These are phyloP conservation scores for Xylariaceae sp. DNA, from an alignment of 2,329 filamentous ascomycete genomes.

Conservation along the genomic window DNA sequence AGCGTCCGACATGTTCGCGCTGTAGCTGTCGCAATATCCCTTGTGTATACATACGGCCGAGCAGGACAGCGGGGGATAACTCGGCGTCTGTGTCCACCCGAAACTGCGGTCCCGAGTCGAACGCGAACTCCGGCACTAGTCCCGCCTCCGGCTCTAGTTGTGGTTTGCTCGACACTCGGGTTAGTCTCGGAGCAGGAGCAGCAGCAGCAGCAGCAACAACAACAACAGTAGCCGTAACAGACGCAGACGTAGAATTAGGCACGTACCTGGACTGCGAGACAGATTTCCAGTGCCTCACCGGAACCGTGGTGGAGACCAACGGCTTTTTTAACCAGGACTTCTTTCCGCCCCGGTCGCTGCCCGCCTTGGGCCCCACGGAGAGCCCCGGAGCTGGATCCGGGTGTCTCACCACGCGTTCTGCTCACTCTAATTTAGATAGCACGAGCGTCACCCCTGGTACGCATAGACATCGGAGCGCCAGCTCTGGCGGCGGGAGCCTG, in stretches of 20 bases:
- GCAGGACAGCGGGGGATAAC: background rate
- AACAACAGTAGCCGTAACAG: background rate
- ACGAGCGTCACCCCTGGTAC: background rate
- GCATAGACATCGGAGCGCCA: background rate
- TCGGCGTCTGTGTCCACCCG: background rate
- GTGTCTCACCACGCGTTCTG: background rate
- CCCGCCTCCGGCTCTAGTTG: too few relatives aligned
- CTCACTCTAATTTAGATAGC: background rate
- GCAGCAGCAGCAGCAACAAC: background rate
- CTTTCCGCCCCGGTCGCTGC: background rate
- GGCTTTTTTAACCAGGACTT: background rate
- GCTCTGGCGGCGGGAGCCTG: constrained; percentile 5
- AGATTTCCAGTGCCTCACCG: constrained; percentile 1
- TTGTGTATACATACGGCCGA: constrained; percentile 32
- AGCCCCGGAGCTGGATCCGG: background rate
- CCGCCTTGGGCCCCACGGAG: background rate
- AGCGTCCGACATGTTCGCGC: constrained; percentile 34
- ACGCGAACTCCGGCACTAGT: background rate
- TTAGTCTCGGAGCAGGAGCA: background rate
- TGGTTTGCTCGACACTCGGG: background rate
- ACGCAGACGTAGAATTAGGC: background rate
- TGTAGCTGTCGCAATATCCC: constrained; percentile 28
- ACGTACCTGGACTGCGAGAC: constrained; percentile 6
- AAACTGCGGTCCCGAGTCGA: constrained; percentile 5
- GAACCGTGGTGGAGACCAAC: background rate